Evolutionary conservation across 164 flowering plant genomes (phyloP).

Genomic region (Sextonia rubra): DNA sequence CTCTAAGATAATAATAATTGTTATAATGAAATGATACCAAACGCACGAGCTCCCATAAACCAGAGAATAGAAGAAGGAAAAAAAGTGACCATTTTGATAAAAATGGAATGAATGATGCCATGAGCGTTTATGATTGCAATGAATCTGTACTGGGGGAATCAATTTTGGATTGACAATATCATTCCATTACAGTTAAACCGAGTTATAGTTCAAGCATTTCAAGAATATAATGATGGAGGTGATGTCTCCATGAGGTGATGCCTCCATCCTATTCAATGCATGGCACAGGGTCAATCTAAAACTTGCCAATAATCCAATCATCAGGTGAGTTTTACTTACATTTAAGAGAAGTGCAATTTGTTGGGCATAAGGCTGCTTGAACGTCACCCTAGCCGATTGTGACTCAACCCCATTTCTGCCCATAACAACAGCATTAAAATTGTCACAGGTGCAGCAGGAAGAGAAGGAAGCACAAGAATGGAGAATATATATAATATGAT

Average conservation of each 20-base stretch:
- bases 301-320: not conserved
- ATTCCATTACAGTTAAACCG: not conserved
- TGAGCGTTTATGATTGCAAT: too few species aligned
- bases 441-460: conserved; percentile 18
- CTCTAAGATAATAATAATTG: too few species aligned
- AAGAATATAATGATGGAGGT: not conserved
- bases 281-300: not conserved
- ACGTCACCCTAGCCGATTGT: conserved; percentile 20
- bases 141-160: not conserved
- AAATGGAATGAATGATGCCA: too few species aligned
- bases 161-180: not conserved
- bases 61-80: too few species aligned
- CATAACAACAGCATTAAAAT: not conserved
- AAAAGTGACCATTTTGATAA: too few species aligned
- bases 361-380: conserved; percentile 23
- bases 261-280: not conserved
- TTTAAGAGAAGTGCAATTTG: conserved; percentile 23
- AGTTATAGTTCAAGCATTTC: not conserved
- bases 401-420: conserved; percentile 18
- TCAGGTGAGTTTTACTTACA: conserved; percentile 17
- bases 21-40: too few species aligned
- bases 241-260: not conserved
- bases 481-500: conserved; percentile 21
- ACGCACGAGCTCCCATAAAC: too few species aligned
- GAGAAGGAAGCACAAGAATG: conserved; percentile 2